phyloP scores from a whole-genome alignment of 805 yeast genomes.

The Myxozyma nipponensis region DNA sequence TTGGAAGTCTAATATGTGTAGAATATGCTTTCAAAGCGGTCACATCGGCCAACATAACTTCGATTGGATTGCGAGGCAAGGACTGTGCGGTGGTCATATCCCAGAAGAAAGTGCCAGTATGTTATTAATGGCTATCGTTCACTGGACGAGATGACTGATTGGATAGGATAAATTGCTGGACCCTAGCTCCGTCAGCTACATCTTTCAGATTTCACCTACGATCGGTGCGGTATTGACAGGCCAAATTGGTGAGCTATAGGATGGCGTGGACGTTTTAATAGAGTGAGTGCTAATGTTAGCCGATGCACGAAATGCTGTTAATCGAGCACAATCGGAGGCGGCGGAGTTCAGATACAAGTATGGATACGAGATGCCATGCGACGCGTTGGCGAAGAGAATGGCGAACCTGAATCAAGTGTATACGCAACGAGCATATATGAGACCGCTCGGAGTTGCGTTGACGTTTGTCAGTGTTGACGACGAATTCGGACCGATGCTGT shows the following conservation, averaged over 20 bases:
- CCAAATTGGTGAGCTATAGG: slow-evolving; percentile 48
- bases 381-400: slow-evolving; percentile 66
- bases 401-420: slow-evolving; percentile 93
- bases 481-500: slow-evolving; percentile 82
- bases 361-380: slow-evolving; percentile 97
- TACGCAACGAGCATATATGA: slow-evolving; percentile 97
- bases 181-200: slow-evolving; percentile 77
- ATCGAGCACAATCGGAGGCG: slow-evolving; percentile 91
- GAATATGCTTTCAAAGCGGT: slow-evolving; percentile 98
- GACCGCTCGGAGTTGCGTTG: slow-evolving; percentile 93
- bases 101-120: slow-evolving; percentile 85
- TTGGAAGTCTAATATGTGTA: neutral
- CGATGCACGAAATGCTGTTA: slow-evolving; percentile 86
- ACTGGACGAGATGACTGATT: neutral
- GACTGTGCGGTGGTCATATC: slow-evolving; percentile 84
- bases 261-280: neutral
- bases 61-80: slow-evolving; percentile 80
- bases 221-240: slow-evolving; percentile 94
- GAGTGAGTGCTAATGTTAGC: slow-evolving; percentile 42
- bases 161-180: slow-evolving; percentile 75
- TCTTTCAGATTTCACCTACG: slow-evolving; percentile 73
- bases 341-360: slow-evolving; percentile 90
- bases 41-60: slow-evolving; percentile 85
- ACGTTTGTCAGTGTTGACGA: slow-evolving; percentile 87
- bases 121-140: neutral